Evolutionary conservation across 2,329 filamentous ascomycete species (phyloP), one percentile per base, ranked within the genome.

Genomic region (Pseudogymnoascus sp.): DNA sequence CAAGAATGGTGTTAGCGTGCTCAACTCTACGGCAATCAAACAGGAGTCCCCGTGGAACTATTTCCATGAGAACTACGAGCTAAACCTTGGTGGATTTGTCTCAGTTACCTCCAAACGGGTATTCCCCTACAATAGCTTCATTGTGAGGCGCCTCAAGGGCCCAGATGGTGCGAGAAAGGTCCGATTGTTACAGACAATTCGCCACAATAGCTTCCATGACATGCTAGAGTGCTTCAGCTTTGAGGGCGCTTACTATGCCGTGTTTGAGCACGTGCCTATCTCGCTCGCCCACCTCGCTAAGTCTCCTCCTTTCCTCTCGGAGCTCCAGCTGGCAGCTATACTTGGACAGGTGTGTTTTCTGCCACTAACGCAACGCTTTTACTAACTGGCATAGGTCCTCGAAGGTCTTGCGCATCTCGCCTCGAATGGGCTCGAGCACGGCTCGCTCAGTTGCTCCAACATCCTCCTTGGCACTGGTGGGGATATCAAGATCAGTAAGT

Each of bases 401-500:
- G 4, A 39, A 19, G 60, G 36, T 39, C 21, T 62, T 37, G 19
- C 21, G 23, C 13, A 36, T 62, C 60, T 62, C 60, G 54, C 28
- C 41, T 57, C 11, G 57, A 57, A 60, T 60, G 60, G 31, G 25
- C 45, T 66, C 10, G 39, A 37, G 39, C 54, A 19, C n/a, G 34
- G 60, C 62, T 28, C 60, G 14, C 60, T 62, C n/a, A 62, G 25
- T 39, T 65, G 36, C 37, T 65, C 60, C 19, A 25, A 65, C 19
- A 62, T 62, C 23, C 34, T 62, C 37, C 60, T 62, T 37, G 54
- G 21, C 16, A 62, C 57, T 39, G 54, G 54, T 61, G 45, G 60
- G 62, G 62, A 72, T 63, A 63, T 72, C 13, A 68, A 67, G 67
- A 63, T 61, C 23, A n/a, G 60, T 39, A 36, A 57, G 28, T 45